Evolutionary conservation across 768 basidiomycete species (phyloP).

Genomic region (Cystobasidium tubakii): DNA sequence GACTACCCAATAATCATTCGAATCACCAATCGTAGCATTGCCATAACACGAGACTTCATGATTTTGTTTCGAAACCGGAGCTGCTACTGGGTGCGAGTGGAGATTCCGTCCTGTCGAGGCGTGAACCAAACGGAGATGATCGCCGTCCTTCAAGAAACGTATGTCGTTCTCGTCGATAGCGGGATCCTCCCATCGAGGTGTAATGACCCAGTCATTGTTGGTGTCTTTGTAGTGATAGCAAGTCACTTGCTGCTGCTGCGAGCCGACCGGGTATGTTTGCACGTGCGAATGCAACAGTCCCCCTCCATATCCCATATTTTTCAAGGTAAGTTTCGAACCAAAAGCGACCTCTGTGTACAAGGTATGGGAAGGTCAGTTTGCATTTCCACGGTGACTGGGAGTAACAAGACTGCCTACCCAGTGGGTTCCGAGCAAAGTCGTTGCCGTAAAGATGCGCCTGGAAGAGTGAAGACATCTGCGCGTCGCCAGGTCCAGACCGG

Average conservation of each 20-base stretch:
- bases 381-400: not conserved
- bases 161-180: slow-evolving; percentile 63
- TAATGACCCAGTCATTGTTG: slow-evolving; percentile 84
- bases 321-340: slow-evolving; percentile 84
- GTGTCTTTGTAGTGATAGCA: slow-evolving; percentile 99
- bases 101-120: slow-evolving; percentile 77
- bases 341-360: slow-evolving; percentile 65
- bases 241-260: slow-evolving; percentile 89
- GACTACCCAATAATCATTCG: slow-evolving; percentile 82
- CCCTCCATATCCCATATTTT: slow-evolving; percentile 97
- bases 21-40: slow-evolving; percentile 78
- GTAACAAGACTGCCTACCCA: slow-evolving; percentile 55
- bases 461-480: slow-evolving; percentile 97
- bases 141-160: slow-evolving; percentile 67
- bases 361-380: slow-evolving; percentile 15
- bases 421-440: slow-evolving; percentile 82
- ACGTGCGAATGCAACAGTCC: slow-evolving; percentile 93
- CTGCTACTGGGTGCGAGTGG: slow-evolving; percentile 81
- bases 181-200: slow-evolving; percentile 71
- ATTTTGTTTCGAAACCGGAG: slow-evolving; percentile 80
- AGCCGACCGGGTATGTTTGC: slow-evolving; percentile 88
- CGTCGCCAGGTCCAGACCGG: slow-evolving; percentile 90
- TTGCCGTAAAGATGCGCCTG: slow-evolving; percentile 93
- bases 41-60: slow-evolving; percentile 93
- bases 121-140: slow-evolving; percentile 75